A percentile compares a stretch with the other conserved stretches of the same genome.
Conservation (phyloP, 805 yeast species). For the Lachancea meyersii region DNA sequence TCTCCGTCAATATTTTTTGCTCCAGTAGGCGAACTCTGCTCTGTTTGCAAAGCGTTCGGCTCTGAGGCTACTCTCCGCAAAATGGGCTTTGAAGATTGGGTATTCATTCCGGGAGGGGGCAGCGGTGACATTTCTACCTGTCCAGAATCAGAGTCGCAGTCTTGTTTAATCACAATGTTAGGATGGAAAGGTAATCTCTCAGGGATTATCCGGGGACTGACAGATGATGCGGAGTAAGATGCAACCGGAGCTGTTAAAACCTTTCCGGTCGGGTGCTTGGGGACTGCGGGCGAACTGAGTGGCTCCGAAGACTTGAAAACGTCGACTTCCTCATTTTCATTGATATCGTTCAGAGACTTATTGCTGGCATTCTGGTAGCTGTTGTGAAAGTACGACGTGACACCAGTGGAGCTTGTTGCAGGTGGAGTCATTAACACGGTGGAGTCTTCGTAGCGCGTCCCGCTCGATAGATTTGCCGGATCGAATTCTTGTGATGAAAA, state of each 20-base stretch:
- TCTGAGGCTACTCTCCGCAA: constrained; percentile 80
- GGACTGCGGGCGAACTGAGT: not conserved
- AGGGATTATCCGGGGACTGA: constrained; percentile 2
- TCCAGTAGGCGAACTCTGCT: not conserved
- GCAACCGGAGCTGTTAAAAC: not conserved
- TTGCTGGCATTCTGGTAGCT: constrained; percentile 16
- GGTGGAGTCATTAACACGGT: constrained; percentile 11
- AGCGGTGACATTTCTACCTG: constrained; percentile 4
- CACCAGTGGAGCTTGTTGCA: constrained; percentile 9
- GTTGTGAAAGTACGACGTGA: constrained; percentile 11
- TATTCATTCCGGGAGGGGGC: constrained; percentile 2
- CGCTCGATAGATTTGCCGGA: constrained; percentile 1
- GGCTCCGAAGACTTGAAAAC: constrained; percentile 3
- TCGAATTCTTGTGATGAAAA: constrained; percentile 17
- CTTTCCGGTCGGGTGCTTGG: not conserved
- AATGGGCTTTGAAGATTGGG: constrained; percentile 25
- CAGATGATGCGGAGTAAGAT: not conserved
- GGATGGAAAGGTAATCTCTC: constrained; percentile 8
- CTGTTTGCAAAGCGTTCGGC: constrained; percentile 51
- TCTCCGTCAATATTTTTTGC: not conserved
- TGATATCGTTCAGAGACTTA: constrained; percentile 31
- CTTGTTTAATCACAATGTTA: constrained; percentile 5
- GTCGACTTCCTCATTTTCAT: constrained; percentile 30
- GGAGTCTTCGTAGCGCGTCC: constrained; percentile 2
- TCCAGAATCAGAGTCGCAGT: not conserved